A percentile compares a stretch with the other conserved stretches of the same genome.
Conservation (phyloP, 345 rosid species). For the Salix koriyanagi region DNA sequence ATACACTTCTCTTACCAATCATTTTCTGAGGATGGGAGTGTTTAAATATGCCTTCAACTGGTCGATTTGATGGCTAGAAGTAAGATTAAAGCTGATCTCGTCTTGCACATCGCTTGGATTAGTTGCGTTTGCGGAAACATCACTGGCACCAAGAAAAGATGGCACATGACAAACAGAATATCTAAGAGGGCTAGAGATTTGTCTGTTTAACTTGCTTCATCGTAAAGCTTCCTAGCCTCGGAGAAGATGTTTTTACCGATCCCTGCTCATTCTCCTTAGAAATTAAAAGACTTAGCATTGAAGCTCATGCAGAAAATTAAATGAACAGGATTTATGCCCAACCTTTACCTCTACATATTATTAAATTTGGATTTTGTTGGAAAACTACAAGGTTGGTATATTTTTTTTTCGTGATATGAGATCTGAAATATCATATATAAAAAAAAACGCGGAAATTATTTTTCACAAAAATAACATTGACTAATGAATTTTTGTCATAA, state of each 20-base stretch:
- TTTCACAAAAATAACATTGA: no score
- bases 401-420: no score
- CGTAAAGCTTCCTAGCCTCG: slow-evolving; percentile 23
- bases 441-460: no score
- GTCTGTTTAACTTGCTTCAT: slow-evolving; percentile 43
- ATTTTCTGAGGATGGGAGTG: slow-evolving; percentile 52
- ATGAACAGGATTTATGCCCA: slow-evolving; percentile 39
- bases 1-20: slow-evolving; percentile 47
- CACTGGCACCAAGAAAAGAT: slow-evolving; percentile 19
- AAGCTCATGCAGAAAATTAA: slow-evolving; percentile 42
- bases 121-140: slow-evolving; percentile 44
- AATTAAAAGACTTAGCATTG: slow-evolving; percentile 42
- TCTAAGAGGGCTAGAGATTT: slow-evolving; percentile 31
- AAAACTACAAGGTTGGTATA: no score
- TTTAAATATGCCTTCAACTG: slow-evolving; percentile 48
- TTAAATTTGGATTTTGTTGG: slow-evolving; percentile 44
- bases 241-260: slow-evolving; percentile 18
- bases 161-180: slow-evolving; percentile 24
- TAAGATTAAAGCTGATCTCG: slow-evolving; percentile 39
- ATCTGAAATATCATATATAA: no score
- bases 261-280: slow-evolving; percentile 25
- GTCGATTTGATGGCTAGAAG: slow-evolving; percentile 47
- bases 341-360: slow-evolving; percentile 47
- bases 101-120: slow-evolving; percentile 37
- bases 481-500: no score